A percentile compares a stretch with the other conserved stretches of the same genome.
Evolutionary conservation across 148 eudicot genomes (phyloP).

Genomic region (Fallopia convolvulus): DNA sequence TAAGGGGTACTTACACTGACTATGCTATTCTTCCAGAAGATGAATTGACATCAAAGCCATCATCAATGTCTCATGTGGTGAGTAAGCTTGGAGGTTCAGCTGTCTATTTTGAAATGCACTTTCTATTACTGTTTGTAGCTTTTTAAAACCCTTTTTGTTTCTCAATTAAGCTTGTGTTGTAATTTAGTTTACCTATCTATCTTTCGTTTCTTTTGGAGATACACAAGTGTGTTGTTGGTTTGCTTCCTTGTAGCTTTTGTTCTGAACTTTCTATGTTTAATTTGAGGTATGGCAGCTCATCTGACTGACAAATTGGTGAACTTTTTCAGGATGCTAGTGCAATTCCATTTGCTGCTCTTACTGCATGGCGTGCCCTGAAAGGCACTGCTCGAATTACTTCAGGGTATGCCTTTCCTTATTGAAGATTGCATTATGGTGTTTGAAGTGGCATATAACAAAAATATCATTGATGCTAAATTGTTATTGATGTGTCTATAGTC

Average conservation of each 20-base stretch:
- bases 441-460: background rate
- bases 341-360: slow-evolving; percentile 93
- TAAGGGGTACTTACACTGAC: slow-evolving; percentile 93
- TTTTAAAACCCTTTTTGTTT: background rate
- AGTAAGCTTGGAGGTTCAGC: slow-evolving; percentile 9
- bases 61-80: slow-evolving; percentile 73
- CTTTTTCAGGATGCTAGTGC: slow-evolving; percentile 77
- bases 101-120: background rate
- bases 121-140: background rate
- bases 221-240: background rate
- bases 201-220: background rate
- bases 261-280: background rate
- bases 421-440: background rate
- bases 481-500: background rate
- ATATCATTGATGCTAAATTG: background rate
- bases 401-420: slow-evolving; percentile 49
- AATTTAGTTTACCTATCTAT: background rate
- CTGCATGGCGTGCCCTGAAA: slow-evolving; percentile 95
- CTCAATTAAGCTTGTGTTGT: background rate
- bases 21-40: slow-evolving; percentile 86
- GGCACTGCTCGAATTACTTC: slow-evolving; percentile 68
- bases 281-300: background rate
- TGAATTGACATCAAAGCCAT: slow-evolving; percentile 60
- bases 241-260: background rate
- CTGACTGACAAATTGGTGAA: background rate